phyloP scores from a whole-genome alignment of 75 land plant genomes.

The Sequoiadendron giganteum region DNA sequence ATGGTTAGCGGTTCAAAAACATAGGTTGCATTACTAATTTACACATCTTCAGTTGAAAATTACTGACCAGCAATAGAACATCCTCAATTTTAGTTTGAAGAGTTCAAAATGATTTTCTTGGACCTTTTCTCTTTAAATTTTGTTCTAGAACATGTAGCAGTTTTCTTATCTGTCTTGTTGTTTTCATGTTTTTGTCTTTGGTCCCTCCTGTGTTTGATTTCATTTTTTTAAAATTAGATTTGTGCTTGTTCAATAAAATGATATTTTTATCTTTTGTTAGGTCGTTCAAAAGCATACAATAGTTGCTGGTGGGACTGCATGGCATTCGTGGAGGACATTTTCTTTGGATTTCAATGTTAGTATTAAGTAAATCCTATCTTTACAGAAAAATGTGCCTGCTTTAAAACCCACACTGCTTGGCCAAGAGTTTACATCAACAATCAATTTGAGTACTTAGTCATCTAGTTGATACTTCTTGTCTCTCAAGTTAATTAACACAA shows the following conservation, averaged over 20 bases:
- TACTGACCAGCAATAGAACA: not conserved
- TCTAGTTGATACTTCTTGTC: not conserved
- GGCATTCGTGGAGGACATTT: not conserved
- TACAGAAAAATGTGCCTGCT: not conserved
- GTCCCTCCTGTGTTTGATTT: not conserved
- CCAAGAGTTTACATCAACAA: not conserved
- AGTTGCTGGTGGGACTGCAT: constrained; percentile 6
- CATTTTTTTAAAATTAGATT: not conserved
- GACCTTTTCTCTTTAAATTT: not conserved
- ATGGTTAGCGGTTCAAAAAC: not conserved
- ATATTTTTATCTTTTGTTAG: constrained; percentile 4
- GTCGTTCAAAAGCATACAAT: constrained; percentile 1
- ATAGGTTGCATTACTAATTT: not conserved
- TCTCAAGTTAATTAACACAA: not conserved
- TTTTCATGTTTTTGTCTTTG: not conserved
- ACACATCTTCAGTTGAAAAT: not conserved
- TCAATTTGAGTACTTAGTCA: not conserved
- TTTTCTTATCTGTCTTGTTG: not conserved
- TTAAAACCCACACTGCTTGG: not conserved
- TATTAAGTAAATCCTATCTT: not conserved
- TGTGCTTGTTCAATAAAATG: constrained; percentile 1
- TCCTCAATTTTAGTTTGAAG: not conserved
- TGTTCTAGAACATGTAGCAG: not conserved
- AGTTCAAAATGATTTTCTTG: not conserved
- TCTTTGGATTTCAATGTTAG: constrained; percentile 6